Evolutionary conservation across 1,284 basidiomycete genomes (phyloP).

Genomic region (Trametes pubescens): DNA sequence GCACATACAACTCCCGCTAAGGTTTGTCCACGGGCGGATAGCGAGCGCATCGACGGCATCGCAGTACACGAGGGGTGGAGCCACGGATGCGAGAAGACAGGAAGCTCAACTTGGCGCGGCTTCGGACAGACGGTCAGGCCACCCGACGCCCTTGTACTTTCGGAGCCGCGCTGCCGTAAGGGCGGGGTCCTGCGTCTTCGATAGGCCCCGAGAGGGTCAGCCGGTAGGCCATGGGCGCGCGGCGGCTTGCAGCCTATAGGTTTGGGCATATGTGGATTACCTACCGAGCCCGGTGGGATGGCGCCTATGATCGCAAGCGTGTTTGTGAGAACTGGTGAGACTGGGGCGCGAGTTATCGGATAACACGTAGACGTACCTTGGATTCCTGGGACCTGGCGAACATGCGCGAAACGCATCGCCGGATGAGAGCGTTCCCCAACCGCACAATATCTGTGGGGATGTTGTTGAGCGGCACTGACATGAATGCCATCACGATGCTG

Average conservation of each 20-base stretch:
- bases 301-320: not conserved
- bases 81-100: conserved; percentile 13
- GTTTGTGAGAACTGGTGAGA: not conserved
- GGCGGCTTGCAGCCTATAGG: not conserved
- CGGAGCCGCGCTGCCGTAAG: conserved; percentile 32
- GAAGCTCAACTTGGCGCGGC: conserved; percentile 18
- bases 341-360: not conserved
- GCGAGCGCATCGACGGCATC: not conserved
- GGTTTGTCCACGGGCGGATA: conserved; percentile 10
- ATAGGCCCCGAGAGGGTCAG: conserved; percentile 3
- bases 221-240: not conserved
- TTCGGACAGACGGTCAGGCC: conserved; percentile 6
- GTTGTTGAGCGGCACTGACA: too few species aligned
- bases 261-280: not conserved
- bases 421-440: too few species aligned
- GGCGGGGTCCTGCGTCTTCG: not conserved
- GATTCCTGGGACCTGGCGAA: not conserved
- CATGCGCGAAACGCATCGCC: too few species aligned
- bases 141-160: conserved; percentile 7
- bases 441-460: too few species aligned
- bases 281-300: not conserved
- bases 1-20: conserved; percentile 7
- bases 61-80: conserved; percentile 10
- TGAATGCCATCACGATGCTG: too few species aligned
- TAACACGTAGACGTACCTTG: not conserved